These are phyloP conservation scores for Linanthus parryae DNA, from an alignment of 148 eudicot species.

Conservation along the genomic window DNA sequence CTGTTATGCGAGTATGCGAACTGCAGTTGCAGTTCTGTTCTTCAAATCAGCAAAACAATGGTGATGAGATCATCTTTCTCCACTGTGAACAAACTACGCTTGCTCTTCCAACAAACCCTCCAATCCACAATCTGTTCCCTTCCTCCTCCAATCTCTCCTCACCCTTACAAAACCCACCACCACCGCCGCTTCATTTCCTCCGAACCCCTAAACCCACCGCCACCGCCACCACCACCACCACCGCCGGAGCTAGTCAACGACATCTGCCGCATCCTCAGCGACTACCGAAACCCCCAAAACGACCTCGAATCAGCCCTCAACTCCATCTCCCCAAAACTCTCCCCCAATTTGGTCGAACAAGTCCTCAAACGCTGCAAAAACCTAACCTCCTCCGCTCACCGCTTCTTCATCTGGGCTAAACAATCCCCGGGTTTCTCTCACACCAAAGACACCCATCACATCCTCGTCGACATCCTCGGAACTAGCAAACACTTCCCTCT, in stretches of 20 bases:
- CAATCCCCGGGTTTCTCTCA: conserved; percentile 47
- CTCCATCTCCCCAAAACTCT: conserved; percentile 39
- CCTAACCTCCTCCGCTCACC: conserved; percentile 66
- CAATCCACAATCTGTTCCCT: neutral
- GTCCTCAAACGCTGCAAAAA: conserved; percentile 66
- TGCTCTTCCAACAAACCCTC: no score
- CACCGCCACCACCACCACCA: conserved; percentile 5
- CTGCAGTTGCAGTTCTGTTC: no score
- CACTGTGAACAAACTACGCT: no score
- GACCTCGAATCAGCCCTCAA: conserved; percentile 61
- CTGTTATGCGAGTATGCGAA: no score
- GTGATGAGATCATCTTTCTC: no score
- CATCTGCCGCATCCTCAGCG: conserved; percentile 68
- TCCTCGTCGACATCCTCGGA: conserved; percentile 60
- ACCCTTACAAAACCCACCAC: neutral
- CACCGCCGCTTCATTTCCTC: conserved; percentile 9
- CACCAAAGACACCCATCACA: conserved; percentile 31
- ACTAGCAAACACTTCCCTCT: conserved; percentile 66
- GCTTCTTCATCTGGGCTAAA: conserved; percentile 75
- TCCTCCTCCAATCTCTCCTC: neutral
- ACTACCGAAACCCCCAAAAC: conserved; percentile 59
- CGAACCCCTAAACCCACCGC: conserved; percentile 4
- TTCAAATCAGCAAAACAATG: no score
- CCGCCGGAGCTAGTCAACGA: conserved; percentile 31
- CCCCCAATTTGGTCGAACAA: conserved; percentile 49